These are phyloP conservation scores for Lasiosphaeris hirsuta DNA, from an alignment of 495 filamentous ascomycete genomes.

Conservation along the genomic window DNA sequence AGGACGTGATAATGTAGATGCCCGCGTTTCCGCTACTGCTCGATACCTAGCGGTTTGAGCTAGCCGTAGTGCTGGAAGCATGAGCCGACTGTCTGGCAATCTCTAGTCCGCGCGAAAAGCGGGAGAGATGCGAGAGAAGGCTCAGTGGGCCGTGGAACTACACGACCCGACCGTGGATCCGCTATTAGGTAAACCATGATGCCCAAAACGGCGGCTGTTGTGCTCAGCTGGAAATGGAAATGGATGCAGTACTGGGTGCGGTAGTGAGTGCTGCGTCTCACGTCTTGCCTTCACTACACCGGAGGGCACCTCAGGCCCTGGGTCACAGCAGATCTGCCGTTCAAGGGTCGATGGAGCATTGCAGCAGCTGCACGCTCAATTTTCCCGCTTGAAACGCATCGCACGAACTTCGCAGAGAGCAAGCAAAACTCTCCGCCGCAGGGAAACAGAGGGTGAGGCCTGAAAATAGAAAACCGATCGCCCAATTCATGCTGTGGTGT, in stretches of 20 bases:
- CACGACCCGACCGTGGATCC: too few species aligned
- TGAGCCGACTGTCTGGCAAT: too few species aligned
- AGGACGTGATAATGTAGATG: too few species aligned
- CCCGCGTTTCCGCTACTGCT: not conserved
- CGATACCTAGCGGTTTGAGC: too few species aligned
- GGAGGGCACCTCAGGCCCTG: not conserved
- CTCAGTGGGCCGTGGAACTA: too few species aligned
- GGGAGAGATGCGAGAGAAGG: too few species aligned
- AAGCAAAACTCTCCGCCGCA: slow-evolving; percentile 3
- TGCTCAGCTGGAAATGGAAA: slow-evolving; percentile 4
- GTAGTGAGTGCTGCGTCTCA: not conserved
- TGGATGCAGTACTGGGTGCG: not conserved
- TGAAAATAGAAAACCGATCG: slow-evolving; percentile 3
- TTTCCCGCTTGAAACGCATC: slow-evolving; percentile 15
- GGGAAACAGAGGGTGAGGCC: not conserved
- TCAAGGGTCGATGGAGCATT: slow-evolving; percentile 32
- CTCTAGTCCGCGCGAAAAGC: too few species aligned
- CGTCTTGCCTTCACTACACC: not conserved
- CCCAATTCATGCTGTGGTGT: slow-evolving; percentile 9
- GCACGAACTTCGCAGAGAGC: slow-evolving; percentile 3
- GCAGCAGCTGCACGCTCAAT: slow-evolving; percentile 16
- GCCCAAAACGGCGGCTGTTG: too few species aligned
- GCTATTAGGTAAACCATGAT: too few species aligned
- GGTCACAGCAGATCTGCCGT: slow-evolving; percentile 31
- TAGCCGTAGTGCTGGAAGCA: too few species aligned